A percentile compares a stretch with the other conserved stretches of the same genome.
phyloP scores from a whole-genome alignment of 2,329 filamentous ascomycete species.

The Achaetomium macrosporum region DNA sequence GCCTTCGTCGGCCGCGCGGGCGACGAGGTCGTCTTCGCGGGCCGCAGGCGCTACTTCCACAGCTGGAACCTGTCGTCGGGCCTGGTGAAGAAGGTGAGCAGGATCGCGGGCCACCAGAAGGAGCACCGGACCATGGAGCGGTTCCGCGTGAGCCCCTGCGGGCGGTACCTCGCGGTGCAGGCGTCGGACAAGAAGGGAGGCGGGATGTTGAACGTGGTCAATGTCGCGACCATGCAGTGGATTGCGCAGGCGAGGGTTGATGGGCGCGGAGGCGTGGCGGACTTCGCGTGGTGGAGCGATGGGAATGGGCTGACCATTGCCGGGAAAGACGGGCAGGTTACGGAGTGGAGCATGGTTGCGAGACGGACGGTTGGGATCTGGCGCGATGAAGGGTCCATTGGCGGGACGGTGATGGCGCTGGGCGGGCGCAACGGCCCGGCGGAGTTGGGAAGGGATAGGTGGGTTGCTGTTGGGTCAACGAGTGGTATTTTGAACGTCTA shows the following conservation, averaged over 20 bases:
- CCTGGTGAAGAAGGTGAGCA: conserved; percentile 72
- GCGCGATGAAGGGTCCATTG: conserved; percentile 85
- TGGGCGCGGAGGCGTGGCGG: conserved; percentile 74
- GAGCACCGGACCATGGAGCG: conserved; percentile 88
- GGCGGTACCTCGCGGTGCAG: conserved; percentile 76
- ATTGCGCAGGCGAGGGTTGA: conserved; percentile 75
- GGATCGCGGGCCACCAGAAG: conserved; percentile 67
- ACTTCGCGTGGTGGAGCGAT: conserved; percentile 89
- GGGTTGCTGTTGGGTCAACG: conserved; percentile 81
- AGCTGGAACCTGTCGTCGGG: conserved; percentile 85
- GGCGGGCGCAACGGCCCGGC: conserved; percentile 61
- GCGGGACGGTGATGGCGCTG: conserved; percentile 73
- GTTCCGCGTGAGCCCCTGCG: conserved; percentile 83
- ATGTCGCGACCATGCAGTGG: conserved; percentile 80
- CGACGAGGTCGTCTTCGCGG: conserved; percentile 80
- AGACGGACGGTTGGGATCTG: conserved; percentile 72
- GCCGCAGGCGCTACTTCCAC: conserved; percentile 86
- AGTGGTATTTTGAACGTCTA: conserved; percentile 92
- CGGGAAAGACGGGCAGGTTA: conserved; percentile 81
- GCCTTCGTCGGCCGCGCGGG: conserved; percentile 69
- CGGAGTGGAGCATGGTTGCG: conserved; percentile 72
- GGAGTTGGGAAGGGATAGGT: conserved; percentile 70
- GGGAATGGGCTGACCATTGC: conserved; percentile 76
- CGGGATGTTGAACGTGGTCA: conserved; percentile 80
- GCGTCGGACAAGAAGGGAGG: conserved; percentile 79